Evolutionary conservation across 2,329 filamentous ascomycete species (phyloP).

Genomic region (Exophiala lecanii-corni): DNA sequence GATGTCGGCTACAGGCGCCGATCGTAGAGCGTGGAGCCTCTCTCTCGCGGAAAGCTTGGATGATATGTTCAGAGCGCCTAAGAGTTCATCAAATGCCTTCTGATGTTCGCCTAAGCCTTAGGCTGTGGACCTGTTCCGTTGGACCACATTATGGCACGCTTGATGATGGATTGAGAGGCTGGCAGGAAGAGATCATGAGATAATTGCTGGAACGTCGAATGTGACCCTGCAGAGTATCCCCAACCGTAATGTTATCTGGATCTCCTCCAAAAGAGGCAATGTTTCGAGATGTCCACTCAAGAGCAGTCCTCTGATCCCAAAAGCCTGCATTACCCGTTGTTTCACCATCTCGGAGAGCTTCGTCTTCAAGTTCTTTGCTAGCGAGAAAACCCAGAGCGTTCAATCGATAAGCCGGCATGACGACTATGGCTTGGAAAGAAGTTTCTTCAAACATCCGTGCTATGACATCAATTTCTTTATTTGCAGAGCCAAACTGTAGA

Average conservation of each 20-base stretch:
- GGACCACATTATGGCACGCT: constrained; percentile 50
- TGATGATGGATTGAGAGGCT: constrained; percentile 44
- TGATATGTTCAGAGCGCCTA: neutral
- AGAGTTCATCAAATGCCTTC: neutral
- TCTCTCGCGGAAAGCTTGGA: neutral
- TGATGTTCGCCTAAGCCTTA: constrained; percentile 29
- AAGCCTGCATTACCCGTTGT: constrained; percentile 50
- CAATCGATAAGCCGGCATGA: constrained; percentile 54
- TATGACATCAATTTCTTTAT: constrained; percentile 37
- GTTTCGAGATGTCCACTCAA: constrained; percentile 53
- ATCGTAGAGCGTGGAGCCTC: neutral
- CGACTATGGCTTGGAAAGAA: constrained; percentile 46
- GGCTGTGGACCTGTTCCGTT: constrained; percentile 53
- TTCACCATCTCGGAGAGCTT: constrained; percentile 36
- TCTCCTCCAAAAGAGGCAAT: constrained; percentile 50
- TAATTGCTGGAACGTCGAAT: constrained; percentile 55
- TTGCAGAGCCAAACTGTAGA: constrained; percentile 52
- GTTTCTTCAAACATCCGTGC: constrained; percentile 48
- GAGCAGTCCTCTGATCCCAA: constrained; percentile 53
- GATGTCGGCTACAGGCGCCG: neutral
- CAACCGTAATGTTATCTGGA: constrained; percentile 48
- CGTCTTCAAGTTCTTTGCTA: constrained; percentile 43
- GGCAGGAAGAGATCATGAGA: constrained; percentile 52
- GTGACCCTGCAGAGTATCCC: constrained; percentile 54
- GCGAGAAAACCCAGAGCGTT: constrained; percentile 55